Conservation (phyloP, 148 eudicot genomes). For the Polygonum aviculare region DNA sequence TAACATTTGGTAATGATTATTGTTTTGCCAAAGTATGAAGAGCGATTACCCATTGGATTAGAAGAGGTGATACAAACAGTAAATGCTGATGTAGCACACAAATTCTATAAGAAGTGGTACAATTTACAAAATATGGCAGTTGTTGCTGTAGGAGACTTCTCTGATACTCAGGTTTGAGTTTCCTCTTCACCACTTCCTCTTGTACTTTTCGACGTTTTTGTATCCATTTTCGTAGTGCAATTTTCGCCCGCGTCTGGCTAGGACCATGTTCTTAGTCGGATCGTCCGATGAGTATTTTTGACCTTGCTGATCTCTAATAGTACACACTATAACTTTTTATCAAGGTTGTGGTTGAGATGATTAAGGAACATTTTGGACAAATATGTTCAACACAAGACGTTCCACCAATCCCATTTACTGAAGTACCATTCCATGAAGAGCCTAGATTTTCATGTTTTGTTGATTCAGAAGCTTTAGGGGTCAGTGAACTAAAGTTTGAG, state of each 20-base stretch:
- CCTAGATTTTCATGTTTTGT: conserved; percentile 55
- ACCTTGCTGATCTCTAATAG: too few species aligned
- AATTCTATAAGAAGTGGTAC: conserved; percentile 66
- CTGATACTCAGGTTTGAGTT: conserved; percentile 61
- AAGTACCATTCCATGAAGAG: conserved; percentile 53
- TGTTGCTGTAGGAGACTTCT: conserved; percentile 81
- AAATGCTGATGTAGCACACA: conserved; percentile 47
- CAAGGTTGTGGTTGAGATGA: conserved; percentile 64
- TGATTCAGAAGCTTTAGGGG: conserved; percentile 88
- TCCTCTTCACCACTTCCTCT: background rate
- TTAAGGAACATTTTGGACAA: conserved; percentile 53
- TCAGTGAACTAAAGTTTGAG: conserved; percentile 18
- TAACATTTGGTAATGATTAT: background rate
- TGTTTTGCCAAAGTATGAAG: conserved; percentile 49
- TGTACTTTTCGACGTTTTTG: background rate
- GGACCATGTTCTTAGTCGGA: too few species aligned
- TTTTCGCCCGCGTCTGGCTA: too few species aligned
- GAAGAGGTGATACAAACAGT: conserved; percentile 63
- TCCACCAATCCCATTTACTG: conserved; percentile 39
- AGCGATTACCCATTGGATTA: conserved; percentile 73
- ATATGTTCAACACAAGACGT: conserved; percentile 30
- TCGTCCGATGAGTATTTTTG: background rate
- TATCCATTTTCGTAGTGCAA: too few species aligned
- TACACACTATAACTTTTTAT: background rate
- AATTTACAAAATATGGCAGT: conserved; percentile 74